Percentiles rank a stretch among this genome's conserved stretches.
These are phyloP conservation scores for Exophiala bonariae DNA, from an alignment of 2,329 filamentous ascomycete species.

Conservation along the genomic window DNA sequence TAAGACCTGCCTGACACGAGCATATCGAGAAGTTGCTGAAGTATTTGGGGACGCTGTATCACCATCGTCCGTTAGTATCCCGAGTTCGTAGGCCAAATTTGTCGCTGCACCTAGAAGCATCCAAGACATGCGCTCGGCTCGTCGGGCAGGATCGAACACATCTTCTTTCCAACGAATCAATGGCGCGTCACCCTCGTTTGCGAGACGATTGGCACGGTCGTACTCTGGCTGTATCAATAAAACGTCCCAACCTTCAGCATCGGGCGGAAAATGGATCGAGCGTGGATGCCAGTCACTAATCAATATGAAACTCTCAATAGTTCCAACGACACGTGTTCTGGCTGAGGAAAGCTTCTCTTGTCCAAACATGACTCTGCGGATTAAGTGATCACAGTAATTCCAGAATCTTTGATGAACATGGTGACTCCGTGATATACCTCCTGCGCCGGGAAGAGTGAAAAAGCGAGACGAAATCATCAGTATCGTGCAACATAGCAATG, in stretches of 20 bases:
- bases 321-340: slow-evolving; percentile 51
- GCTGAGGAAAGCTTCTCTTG: slow-evolving; percentile 54
- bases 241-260: slow-evolving; percentile 54
- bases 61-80: slow-evolving; percentile 45
- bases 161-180: slow-evolving; percentile 52
- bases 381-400: slow-evolving; percentile 55
- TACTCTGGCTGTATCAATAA: slow-evolving; percentile 22
- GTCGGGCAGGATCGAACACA: slow-evolving; percentile 54
- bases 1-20: slow-evolving; percentile 38
- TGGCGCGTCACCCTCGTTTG: slow-evolving; percentile 18
- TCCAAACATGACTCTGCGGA: slow-evolving; percentile 55
- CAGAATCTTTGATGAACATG: slow-evolving; percentile 56
- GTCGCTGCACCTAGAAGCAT: slow-evolving; percentile 13
- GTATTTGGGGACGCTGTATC: not conserved
- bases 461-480: slow-evolving; percentile 58
- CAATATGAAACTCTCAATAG: slow-evolving; percentile 54
- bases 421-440: slow-evolving; percentile 50
- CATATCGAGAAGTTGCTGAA: not conserved
- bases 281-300: slow-evolving; percentile 60
- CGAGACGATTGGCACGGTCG: not conserved
- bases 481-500: slow-evolving; percentile 54
- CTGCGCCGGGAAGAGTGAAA: slow-evolving; percentile 42
- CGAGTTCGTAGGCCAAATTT: slow-evolving; percentile 39
- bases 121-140: slow-evolving; percentile 28
- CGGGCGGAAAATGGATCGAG: slow-evolving; percentile 55